Base-by-base conservation (phyloP, 306 rosid species). In the Myrica gale region DNA sequence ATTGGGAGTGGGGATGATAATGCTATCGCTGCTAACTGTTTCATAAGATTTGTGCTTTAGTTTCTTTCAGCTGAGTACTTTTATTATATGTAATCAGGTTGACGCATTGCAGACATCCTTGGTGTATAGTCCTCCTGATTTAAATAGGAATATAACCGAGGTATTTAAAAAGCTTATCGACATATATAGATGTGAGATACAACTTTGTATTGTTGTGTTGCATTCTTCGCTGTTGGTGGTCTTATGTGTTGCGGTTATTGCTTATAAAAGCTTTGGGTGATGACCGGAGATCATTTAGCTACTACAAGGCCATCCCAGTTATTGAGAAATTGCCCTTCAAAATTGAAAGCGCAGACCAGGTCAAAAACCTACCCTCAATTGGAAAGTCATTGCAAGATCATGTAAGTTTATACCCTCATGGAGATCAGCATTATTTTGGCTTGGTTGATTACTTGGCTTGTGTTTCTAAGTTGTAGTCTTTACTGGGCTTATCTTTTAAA, bases 311-410 rank as follows among this genome's bases (percentile, higher is more conserved):
- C 26, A 84, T 90, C 61, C 52, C 93, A 9, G 89, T 94, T 65
- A 87, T 94, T 82, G 98, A 94, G 89, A 91, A 90, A 82, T 72
- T 94, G 77, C 82, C 97, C 52, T 91, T 88, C 82, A 88, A 85
- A 76, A 90, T 92, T 84, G 92, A 90, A 83, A 85, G 90, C 71
- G 79, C 70, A 3, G 91, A 92, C 68, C 96, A 90, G 82, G 90
- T 92, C 79, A 85, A 89, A 82, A 76, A 82, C 80, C 87, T 89
- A 15, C 96, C 98, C 13, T 76, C 94, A 48, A 90, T 95, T 81
- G 98, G 98, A 51, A 92, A 90, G 84, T 92, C 97, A 50, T 83
- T 92, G 90, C 84, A 89, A 82, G 97, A 92, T 82, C 98, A 95
- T 87, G 98, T 95, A 65, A 84, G 97, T 83, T 67, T 60, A 17